These are phyloP conservation scores for Globisporangium polare DNA, from an alignment of 352 stramenopile species.

Conservation along the genomic window DNA sequence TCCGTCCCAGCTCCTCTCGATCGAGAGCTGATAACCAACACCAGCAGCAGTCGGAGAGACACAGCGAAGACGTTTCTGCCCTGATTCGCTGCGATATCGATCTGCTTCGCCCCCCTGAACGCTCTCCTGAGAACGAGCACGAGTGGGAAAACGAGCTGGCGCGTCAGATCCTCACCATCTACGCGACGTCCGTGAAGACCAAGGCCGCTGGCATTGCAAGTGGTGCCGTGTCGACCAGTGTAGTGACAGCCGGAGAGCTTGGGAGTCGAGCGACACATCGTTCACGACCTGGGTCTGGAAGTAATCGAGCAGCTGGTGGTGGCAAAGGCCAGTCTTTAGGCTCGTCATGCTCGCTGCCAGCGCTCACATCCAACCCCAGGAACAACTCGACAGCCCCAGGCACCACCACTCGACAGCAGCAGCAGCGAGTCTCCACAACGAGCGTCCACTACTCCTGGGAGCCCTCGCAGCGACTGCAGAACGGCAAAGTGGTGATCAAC, in stretches of 20 bases:
- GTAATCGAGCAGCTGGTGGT: background rate
- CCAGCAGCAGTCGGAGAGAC: slow-evolving; percentile 1
- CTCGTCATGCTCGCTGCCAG: slow-evolving; percentile 22
- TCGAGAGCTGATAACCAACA: background rate
- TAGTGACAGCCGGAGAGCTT: background rate
- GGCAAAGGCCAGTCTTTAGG: background rate
- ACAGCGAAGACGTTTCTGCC: slow-evolving; percentile 13
- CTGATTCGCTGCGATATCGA: slow-evolving; percentile 41
- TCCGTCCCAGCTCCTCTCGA: slow-evolving; percentile 2
- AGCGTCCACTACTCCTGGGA: slow-evolving; percentile 67
- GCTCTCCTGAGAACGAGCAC: slow-evolving; percentile 55
- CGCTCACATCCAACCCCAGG: slow-evolving; percentile 1
- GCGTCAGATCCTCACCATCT: slow-evolving; percentile 87
- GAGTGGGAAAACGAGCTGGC: slow-evolving; percentile 91
- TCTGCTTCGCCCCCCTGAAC: slow-evolving; percentile 42
- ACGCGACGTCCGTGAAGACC: slow-evolving; percentile 66
- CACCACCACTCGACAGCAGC: background rate
- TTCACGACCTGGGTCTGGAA: background rate
- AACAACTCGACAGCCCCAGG: background rate
- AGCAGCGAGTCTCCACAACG: background rate
- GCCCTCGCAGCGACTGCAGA: slow-evolving; percentile 44
- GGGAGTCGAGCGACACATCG: background rate
- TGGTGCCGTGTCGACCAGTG: background rate
- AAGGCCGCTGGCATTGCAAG: slow-evolving; percentile 28
- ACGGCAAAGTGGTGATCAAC: slow-evolving; percentile 74